Evolutionary conservation across 805 yeast genomes (phyloP).

Genomic region (Candida ulmi): DNA sequence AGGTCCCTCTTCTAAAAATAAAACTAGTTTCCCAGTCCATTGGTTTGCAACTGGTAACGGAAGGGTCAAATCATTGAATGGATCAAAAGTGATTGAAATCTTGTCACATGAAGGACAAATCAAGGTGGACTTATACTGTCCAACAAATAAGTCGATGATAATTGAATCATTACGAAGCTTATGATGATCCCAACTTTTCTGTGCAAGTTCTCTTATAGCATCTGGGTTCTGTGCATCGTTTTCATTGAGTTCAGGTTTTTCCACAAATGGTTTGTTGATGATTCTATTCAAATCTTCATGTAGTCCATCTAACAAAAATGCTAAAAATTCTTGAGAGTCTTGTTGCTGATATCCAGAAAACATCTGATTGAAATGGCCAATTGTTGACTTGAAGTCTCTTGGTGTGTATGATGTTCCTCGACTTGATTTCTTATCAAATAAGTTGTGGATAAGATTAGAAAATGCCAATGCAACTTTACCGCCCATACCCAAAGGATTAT

Average conservation of each 20-base stretch:
- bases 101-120: constrained; percentile 81
- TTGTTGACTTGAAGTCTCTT: constrained; percentile 65
- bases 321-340: constrained; percentile 89
- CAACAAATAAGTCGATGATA: constrained; percentile 81
- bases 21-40: constrained; percentile 62
- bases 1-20: constrained; percentile 53
- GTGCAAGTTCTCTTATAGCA: constrained; percentile 59
- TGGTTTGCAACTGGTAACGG: constrained; percentile 75
- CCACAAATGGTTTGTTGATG: constrained; percentile 75
- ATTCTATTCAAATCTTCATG: constrained; percentile 92
- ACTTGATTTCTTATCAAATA: constrained; percentile 35
- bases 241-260: constrained; percentile 75
- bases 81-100: constrained; percentile 87
- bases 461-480: constrained; percentile 81
- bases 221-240: constrained; percentile 48
- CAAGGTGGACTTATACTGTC: constrained; percentile 84
- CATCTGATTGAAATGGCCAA: constrained; percentile 74
- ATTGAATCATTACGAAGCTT: constrained; percentile 78
- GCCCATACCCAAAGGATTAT: constrained; percentile 79
- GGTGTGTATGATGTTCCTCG: constrained; percentile 36
- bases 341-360: constrained; percentile 84
- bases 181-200: constrained; percentile 76
- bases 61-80: constrained; percentile 82
- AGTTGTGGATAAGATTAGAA: constrained; percentile 56
- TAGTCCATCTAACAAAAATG: constrained; percentile 79